Evolutionary conservation across 306 rosid species (phyloP), one percentile per base, ranked within the genome.

Genomic region (Dicorynia guianensis): DNA sequence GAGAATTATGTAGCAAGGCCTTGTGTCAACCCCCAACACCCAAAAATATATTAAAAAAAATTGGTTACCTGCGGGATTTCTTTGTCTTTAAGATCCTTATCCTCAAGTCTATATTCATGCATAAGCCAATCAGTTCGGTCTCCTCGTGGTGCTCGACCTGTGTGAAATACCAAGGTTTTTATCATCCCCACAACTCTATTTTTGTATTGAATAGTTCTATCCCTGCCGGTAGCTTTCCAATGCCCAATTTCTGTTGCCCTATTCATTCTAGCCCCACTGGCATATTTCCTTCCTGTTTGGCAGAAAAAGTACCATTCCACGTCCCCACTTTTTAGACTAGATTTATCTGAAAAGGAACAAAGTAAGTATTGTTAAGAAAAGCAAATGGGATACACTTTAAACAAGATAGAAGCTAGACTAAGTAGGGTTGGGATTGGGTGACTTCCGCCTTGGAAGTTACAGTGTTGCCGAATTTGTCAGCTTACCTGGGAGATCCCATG

Each of bases 401-500:
- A 30, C 69, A 76, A 15, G 66, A 6, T 4, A 25, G 3, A 48
- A 12, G 5, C 25, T 52, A 8, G 50, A 76, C 34, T 55, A 14
- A 55, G 8, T 8, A n/a, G n/a, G n/a, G n/a, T n/a, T n/a, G n/a
- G n/a, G n/a, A n/a, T n/a, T n/a, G n/a, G n/a, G n/a, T n/a, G n/a
- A n/a, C n/a, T n/a, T n/a, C n/a, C n/a, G n/a, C n/a, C n/a, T n/a
- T n/a, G n/a, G n/a, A n/a, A n/a, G n/a, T n/a, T n/a, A n/a, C n/a
- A n/a, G n/a, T n/a, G n/a, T n/a, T n/a, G n/a, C n/a, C n/a, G n/a
- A 71, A 55, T n/a, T 54, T 46, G 30, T 25, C 5, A 4, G 25
- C 35, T 58, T 72, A 93, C 98, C 98, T 70, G 92, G 93, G 48
- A 93, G 97, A 68, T 89, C 93, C 93, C 92, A 89, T 5, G 98